phyloP scores from a whole-genome alignment of 352 stramenopile genomes.

The Aphanomyces astaci region DNA sequence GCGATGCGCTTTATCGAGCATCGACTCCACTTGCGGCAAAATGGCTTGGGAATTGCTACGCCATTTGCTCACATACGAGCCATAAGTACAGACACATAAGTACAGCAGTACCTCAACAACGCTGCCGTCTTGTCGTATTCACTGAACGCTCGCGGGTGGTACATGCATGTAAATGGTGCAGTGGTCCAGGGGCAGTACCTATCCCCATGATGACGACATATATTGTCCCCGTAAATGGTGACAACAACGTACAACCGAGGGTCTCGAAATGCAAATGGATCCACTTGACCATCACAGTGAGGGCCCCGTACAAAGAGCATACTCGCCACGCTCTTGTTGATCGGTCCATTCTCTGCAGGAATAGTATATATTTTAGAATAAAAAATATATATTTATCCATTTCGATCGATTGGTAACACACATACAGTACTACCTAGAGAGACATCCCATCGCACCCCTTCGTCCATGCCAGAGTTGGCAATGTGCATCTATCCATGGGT shows the following conservation, averaged over 20 bases:
- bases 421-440: slow-evolving; percentile 22
- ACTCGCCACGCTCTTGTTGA: slow-evolving; percentile 41
- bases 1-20: slow-evolving; percentile 49
- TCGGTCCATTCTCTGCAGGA: slow-evolving; percentile 16
- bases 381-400: no score
- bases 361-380: no score
- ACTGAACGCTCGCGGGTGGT: slow-evolving; percentile 31
- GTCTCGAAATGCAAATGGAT: slow-evolving; percentile 38
- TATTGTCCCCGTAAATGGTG: no score
- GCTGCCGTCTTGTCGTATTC: slow-evolving; percentile 62
- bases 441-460: slow-evolving; percentile 53
- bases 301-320: slow-evolving; percentile 47
- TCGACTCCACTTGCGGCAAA: slow-evolving; percentile 37
- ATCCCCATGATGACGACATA: no score
- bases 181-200: no score
- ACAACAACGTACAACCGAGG: no score
- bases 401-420: no score
- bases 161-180: not conserved
- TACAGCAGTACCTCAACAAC: slow-evolving; percentile 37
- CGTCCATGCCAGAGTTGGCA: slow-evolving; percentile 44
- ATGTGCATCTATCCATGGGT: slow-evolving; percentile 54
- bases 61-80: not conserved
- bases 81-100: not conserved
- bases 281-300: slow-evolving; percentile 23
- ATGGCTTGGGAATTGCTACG: slow-evolving; percentile 60